Conservation (phyloP, 768 basidiomycete species). For the Mycena venus region DNA sequence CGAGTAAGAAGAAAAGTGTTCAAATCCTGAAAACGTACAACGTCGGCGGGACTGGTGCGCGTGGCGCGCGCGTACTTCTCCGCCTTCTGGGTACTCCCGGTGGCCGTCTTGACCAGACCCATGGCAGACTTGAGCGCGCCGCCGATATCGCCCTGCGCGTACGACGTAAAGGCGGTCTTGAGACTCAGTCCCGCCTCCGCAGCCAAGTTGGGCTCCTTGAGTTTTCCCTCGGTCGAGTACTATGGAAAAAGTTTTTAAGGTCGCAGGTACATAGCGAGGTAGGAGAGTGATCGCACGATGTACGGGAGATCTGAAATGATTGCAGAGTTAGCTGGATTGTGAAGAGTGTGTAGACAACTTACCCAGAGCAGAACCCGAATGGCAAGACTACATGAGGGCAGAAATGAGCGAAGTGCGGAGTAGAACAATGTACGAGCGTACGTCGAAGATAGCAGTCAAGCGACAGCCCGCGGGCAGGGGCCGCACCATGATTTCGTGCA, state of each 20-base stretch:
- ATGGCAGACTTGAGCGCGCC: constrained; percentile 83
- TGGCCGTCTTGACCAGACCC: constrained; percentile 80
- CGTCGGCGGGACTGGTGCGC: constrained; percentile 87
- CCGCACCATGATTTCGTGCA: constrained; percentile 87
- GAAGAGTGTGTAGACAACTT: constrained; percentile 31
- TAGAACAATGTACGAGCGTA: constrained; percentile 51
- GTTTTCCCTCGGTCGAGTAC: constrained; percentile 96
- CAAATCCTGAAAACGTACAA: constrained; percentile 64
- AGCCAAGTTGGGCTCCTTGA: constrained; percentile 94
- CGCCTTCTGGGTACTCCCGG: constrained; percentile 75
- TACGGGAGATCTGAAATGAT: constrained; percentile 72
- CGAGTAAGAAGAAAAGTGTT: background rate
- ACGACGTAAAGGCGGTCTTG: constrained; percentile 82
- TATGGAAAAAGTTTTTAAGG: constrained; percentile 38
- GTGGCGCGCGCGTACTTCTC: constrained; percentile 70
- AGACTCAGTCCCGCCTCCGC: constrained; percentile 91
- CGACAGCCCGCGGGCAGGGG: constrained; percentile 90
- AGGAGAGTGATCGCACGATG: constrained; percentile 56
- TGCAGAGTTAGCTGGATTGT: background rate
- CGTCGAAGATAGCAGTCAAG: constrained; percentile 86
- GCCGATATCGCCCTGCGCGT: constrained; percentile 83
- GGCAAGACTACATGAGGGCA: constrained; percentile 75
- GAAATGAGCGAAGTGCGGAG: background rate
- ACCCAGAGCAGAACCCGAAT: constrained; percentile 92
- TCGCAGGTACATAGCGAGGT: background rate